Conservation (phyloP, 1,139 yeast species). For the Suhomyces yuchorum region DNA sequence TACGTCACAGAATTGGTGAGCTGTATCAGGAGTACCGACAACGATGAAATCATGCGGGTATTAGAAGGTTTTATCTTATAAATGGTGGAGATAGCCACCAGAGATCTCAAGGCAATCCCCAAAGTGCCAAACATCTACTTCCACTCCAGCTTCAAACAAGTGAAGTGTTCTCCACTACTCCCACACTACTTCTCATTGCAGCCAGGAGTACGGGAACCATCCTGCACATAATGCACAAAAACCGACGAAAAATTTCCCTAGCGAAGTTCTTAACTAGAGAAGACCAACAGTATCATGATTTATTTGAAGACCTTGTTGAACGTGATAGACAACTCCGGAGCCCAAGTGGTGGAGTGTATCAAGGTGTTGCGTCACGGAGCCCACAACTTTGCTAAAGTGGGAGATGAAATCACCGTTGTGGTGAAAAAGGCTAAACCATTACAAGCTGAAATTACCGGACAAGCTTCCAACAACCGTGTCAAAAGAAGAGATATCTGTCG, state of each 20-base stretch:
- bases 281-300: slow-evolving; percentile 53
- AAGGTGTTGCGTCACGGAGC: slow-evolving; percentile 92
- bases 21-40: not conserved
- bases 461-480: slow-evolving; percentile 75
- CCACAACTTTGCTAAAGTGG: slow-evolving; percentile 77
- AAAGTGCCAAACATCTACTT: not conserved
- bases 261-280: not conserved
- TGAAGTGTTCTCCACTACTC: not conserved
- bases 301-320: slow-evolving; percentile 85
- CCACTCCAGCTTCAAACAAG: not conserved
- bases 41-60: not conserved
- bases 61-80: not conserved
- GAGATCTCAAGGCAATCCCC: not conserved
- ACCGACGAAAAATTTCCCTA: slow-evolving; percentile 10
- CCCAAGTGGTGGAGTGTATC: slow-evolving; percentile 92
- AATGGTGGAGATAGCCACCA: not conserved
- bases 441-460: slow-evolving; percentile 62
- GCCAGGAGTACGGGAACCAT: not conserved
- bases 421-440: slow-evolving; percentile 88
- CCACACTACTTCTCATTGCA: not conserved
- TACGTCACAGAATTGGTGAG: not conserved
- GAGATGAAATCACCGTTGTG: slow-evolving; percentile 92
- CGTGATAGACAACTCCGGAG: slow-evolving; percentile 95
- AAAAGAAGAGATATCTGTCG: slow-evolving; percentile 95
- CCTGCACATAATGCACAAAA: slow-evolving; percentile 11